A percentile compares a stretch with the other conserved stretches of the same genome.
Evolutionary conservation across 306 rosid species (phyloP).

Genomic region (Malus sylvestris): DNA sequence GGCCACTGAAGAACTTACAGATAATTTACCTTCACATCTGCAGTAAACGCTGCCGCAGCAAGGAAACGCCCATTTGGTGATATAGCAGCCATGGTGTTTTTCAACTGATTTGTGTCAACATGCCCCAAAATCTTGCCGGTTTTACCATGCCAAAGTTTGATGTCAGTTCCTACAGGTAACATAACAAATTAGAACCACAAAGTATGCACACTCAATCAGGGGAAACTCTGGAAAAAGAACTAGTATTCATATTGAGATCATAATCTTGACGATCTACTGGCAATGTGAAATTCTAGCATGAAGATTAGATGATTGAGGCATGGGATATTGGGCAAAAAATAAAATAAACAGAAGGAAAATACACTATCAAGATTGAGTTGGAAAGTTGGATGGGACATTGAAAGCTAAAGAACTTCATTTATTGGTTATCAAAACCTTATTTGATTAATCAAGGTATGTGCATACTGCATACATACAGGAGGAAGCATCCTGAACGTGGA

Average conservation of each 20-base stretch:
- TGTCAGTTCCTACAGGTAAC: conserved; percentile 68
- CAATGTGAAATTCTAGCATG: background rate
- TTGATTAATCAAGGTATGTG: background rate
- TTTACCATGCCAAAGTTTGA: conserved; percentile 93
- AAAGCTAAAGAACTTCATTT: background rate
- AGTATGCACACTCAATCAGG: conserved; percentile 7
- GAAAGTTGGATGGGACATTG: background rate
- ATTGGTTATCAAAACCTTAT: background rate
- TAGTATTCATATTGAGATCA: background rate
- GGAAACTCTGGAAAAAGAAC: background rate
- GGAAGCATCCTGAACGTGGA: background rate
- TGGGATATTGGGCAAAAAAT: background rate
- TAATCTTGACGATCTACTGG: background rate
- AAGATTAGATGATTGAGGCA: background rate
- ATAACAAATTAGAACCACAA: conserved; percentile 14
- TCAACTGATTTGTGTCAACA: conserved; percentile 93
- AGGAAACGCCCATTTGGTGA: conserved; percentile 97
- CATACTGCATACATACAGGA: background rate
- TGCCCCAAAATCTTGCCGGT: conserved; percentile 79
- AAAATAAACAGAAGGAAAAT: background rate
- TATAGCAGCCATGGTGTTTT: conserved; percentile 86
- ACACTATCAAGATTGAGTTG: background rate
- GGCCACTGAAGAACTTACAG: background rate
- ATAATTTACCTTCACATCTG: conserved; percentile 78
- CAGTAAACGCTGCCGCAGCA: conserved; percentile 99